Conservation (phyloP, 306 rosid species). For the Begonia masoniana region DNA sequence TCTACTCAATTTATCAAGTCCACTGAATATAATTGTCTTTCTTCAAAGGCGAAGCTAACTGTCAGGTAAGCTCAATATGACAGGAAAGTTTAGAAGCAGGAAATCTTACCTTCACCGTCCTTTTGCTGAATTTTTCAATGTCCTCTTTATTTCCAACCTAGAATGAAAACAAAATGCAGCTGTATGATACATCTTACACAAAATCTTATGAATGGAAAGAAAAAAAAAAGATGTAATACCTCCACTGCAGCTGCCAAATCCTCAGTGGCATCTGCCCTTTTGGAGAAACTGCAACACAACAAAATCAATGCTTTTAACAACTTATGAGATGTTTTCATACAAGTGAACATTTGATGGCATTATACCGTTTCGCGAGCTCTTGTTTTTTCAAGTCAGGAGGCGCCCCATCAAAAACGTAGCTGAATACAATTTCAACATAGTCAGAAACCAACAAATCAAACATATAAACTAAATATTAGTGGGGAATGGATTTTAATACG, state of each 20-base stretch:
- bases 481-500: not conserved
- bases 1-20: constrained; percentile 1
- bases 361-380: constrained; percentile 92
- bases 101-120: constrained; percentile 78
- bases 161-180: constrained; percentile 18
- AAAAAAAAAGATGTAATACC: constrained; percentile 20
- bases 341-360: not conserved
- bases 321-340: constrained; percentile 2
- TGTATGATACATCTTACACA: not conserved
- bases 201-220: not conserved
- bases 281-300: constrained; percentile 37
- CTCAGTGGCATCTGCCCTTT: constrained; percentile 69
- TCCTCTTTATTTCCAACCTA: constrained; percentile 78
- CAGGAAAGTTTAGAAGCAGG: constrained; percentile 3
- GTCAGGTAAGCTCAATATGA: not conserved
- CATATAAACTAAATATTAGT: not conserved
- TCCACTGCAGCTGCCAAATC: constrained; percentile 66
- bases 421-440: constrained; percentile 10
- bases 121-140: constrained; percentile 86
- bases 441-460: not conserved
- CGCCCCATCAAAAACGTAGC: constrained; percentile 91
- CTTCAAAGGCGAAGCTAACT: not conserved
- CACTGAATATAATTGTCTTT: not conserved
- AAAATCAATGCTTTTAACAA: not conserved
- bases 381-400: constrained; percentile 88